Evolutionary conservation across 768 basidiomycete genomes (phyloP).

Genomic region (Kondoa malvinella): DNA sequence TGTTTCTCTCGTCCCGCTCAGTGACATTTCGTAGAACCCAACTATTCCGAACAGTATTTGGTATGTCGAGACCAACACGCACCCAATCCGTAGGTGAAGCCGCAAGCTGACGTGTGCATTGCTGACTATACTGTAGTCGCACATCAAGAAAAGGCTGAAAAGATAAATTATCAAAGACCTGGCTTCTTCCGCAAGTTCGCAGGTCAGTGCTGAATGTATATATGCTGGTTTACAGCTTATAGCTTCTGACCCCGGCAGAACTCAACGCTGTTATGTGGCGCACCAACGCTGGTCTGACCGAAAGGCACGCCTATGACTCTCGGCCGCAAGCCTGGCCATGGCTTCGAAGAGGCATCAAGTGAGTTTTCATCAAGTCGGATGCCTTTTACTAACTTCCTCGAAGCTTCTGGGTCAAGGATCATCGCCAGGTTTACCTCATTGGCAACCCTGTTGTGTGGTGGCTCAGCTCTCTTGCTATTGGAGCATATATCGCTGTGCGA

Average conservation of each 20-base stretch:
- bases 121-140: constrained; percentile 42
- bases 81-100: constrained; percentile 47
- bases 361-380: constrained; percentile 32
- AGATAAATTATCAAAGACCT: constrained; percentile 79
- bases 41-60: constrained; percentile 74
- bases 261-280: constrained; percentile 52
- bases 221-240: constrained; percentile 14
- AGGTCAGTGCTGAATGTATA: constrained; percentile 62
- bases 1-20: neutral
- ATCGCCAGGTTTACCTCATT: constrained; percentile 82
- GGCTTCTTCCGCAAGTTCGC: constrained; percentile 78
- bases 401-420: constrained; percentile 99
- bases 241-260: neutral
- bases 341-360: constrained; percentile 75
- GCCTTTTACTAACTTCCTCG: constrained; percentile 28
- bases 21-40: constrained; percentile 44
- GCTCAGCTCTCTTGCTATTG: constrained; percentile 54
- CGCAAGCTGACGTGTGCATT: neutral
- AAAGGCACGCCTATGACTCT: constrained; percentile 86
- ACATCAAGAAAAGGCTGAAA: constrained; percentile 41
- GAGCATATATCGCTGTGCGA: constrained; percentile 50
- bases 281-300: constrained; percentile 88
- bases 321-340: constrained; percentile 84
- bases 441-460: constrained; percentile 95
- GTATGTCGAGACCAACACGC: constrained; percentile 74